Conservation (phyloP, 2,329 filamentous ascomycete species). For the Xylariomycetidae sp. region DNA sequence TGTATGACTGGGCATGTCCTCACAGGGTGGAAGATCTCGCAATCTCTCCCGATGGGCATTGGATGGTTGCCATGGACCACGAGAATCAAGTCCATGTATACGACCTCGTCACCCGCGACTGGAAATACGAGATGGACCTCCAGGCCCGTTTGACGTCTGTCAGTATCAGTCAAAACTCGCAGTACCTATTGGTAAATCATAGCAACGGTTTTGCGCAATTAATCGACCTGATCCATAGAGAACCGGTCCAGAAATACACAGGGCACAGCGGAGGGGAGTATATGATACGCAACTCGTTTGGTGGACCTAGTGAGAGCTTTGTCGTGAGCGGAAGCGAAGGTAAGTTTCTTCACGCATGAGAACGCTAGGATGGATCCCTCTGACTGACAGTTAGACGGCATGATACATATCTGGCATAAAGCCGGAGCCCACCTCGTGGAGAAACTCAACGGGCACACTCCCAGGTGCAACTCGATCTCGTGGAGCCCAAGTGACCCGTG, state of each 20-base stretch:
- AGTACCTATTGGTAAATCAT: constrained; percentile 76
- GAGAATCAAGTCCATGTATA: constrained; percentile 73
- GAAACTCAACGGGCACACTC: constrained; percentile 67
- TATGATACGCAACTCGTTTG: constrained; percentile 79
- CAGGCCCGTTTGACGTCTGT: constrained; percentile 72
- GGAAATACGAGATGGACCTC: constrained; percentile 69
- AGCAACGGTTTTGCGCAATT: constrained; percentile 72
- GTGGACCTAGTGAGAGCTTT: constrained; percentile 88
- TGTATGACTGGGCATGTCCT: constrained; percentile 63
- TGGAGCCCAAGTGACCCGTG: constrained; percentile 83
- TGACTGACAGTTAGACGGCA: constrained; percentile 42
- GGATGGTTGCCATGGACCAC: constrained; percentile 74
- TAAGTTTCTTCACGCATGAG: constrained; percentile 37
- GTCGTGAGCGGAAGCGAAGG: constrained; percentile 89
- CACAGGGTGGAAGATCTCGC: constrained; percentile 80
- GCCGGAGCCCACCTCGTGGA: constrained; percentile 73
- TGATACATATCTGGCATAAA: constrained; percentile 88
- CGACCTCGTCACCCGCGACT: constrained; percentile 68
- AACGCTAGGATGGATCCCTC: background rate
- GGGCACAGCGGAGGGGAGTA: constrained; percentile 72
- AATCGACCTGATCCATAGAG: constrained; percentile 69
- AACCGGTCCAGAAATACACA: constrained; percentile 67
- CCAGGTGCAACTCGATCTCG: constrained; percentile 78
- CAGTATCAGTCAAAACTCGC: constrained; percentile 75
- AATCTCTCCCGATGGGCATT: constrained; percentile 74